phyloP scores from a whole-genome alignment of 1,139 yeast genomes.

The Scheffersomyces parashehatae region DNA sequence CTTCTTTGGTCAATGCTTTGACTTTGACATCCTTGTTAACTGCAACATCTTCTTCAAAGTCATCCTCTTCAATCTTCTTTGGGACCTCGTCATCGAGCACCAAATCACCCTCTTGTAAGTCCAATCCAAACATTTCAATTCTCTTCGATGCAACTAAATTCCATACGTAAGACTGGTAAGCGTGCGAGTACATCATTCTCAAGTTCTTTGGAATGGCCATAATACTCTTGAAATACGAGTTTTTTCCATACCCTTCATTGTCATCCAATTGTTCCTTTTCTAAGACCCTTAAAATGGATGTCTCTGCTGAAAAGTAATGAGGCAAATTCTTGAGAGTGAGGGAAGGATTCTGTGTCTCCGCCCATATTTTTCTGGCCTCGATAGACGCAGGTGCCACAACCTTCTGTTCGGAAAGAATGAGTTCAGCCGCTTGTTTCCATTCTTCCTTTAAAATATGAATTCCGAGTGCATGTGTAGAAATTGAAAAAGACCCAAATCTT shows the following conservation, averaged over 20 bases:
- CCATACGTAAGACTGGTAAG: constrained; percentile 97
- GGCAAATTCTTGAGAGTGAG: constrained; percentile 78
- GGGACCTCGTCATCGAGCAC: constrained; percentile 46
- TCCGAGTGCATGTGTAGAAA: constrained; percentile 88
- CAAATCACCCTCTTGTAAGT: constrained; percentile 80
- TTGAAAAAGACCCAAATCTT: constrained; percentile 92
- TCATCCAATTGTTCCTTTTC: constrained; percentile 44
- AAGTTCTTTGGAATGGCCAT: constrained; percentile 91
- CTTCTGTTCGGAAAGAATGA: constrained; percentile 82
- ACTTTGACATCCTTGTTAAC: constrained; percentile 59
- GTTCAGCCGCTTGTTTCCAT: constrained; percentile 78
- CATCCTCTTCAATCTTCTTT: constrained; percentile 43
- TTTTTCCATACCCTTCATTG: constrained; percentile 46
- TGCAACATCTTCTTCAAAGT: constrained; percentile 64
- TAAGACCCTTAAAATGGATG: constrained; percentile 63
- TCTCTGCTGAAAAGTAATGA: constrained; percentile 82
- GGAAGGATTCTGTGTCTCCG: constrained; percentile 65
- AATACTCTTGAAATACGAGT: constrained; percentile 73
- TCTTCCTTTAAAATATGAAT: constrained; percentile 66
- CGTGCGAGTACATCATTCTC: constrained; percentile 94
- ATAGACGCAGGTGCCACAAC: constrained; percentile 78
- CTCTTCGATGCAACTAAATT: constrained; percentile 81
- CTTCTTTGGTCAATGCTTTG: constrained; percentile 70
- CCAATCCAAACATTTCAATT: constrained; percentile 66
- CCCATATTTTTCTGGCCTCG: constrained; percentile 84